Base-by-base conservation (phyloP, 805 yeast genomes). In the Saccharomycopsis malanga region DNA sequence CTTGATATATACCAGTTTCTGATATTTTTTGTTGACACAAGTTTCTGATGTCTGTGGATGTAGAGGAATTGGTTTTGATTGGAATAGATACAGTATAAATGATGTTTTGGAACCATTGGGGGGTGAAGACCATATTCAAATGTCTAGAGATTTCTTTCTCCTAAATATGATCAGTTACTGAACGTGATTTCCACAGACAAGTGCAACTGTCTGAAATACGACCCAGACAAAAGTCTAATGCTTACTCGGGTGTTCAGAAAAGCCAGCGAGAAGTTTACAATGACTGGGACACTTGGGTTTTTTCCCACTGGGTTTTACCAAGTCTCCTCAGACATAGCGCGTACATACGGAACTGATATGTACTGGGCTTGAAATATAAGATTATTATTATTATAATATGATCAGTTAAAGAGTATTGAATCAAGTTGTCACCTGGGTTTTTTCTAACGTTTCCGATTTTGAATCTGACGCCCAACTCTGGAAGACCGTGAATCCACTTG, bases 101-200 rank as follows among this genome's bases (percentile, higher is more conserved):
- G 56, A 93, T 93, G 57, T 98, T 98, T 69, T 94, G 98, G 79
- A 93, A 93, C 98, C 98, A 93, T 64, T 84, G 94, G 2, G 97
- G 93, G 3, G 95, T 91, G 42, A 93, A 87, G 29, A 78, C 76
- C 38, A 69, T 67, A 2, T 94, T 95, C 52, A 93, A 71, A 56
- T 83, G 89, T 14, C 73, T 61, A 36, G 96, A 85, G 52, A 94
- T 83, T 68, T 93, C 99, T 53, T 82, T 78, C 72, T 93, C 99
- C 64, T 93, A 98, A 50, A 93, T 83, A 66, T 93, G 99, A 64
- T n/a, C n/a, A n/a, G n/a, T n/a, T n/a, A n/a, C n/a, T n/a, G n/a
- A n/a, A n/a, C n/a, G n/a, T n/a, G n/a, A n/a, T n/a, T n/a, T n/a
- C n/a, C n/a, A n/a, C n/a, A n/a, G n/a, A n/a, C n/a, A n/a, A n/a